Conservation (phyloP, 768 basidiomycete species). For the Calocybe gangraenosa region DNA sequence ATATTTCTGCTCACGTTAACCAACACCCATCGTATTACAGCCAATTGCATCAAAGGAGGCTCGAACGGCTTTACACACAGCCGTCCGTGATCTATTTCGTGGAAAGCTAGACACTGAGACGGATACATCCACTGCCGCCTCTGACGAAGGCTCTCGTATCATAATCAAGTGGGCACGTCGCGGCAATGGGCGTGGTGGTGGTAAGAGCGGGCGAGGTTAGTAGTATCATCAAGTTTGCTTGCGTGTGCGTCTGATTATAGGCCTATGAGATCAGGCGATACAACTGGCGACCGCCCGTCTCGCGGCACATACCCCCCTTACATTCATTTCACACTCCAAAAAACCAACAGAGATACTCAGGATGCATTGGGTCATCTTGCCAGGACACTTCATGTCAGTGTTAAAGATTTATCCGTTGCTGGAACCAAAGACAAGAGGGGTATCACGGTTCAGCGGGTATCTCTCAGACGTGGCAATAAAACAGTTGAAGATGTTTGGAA, state of each 20-base stretch:
- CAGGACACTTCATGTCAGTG: constrained; percentile 67
- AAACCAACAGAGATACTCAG: constrained; percentile 96
- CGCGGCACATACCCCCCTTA: constrained; percentile 77
- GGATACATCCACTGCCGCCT: constrained; percentile 41
- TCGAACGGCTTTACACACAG: constrained; percentile 79
- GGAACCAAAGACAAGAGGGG: constrained; percentile 99
- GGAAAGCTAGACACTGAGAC: constrained; percentile 87
- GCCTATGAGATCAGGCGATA: constrained; percentile 1
- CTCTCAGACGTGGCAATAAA: constrained; percentile 70
- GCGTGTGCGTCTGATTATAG: neutral
- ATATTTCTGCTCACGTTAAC: constrained; percentile 10
- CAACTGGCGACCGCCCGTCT: constrained; percentile 35
- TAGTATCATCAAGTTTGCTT: neutral
- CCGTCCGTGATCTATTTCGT: constrained; percentile 72
- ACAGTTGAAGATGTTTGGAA: constrained; percentile 85
- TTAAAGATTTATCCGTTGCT: constrained; percentile 84
- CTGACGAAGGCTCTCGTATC: constrained; percentile 72
- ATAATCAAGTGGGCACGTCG: constrained; percentile 71
- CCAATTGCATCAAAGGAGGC: constrained; percentile 78
- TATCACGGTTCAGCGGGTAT: constrained; percentile 91
- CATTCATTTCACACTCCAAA: constrained; percentile 95
- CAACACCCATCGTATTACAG: constrained; percentile 35
- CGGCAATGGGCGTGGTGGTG: constrained; percentile 44
- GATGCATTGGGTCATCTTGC: constrained; percentile 84
- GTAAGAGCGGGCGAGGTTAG: constrained; percentile 39